Evolutionary conservation across 371 early-diverging fungal genomes (phyloP).

Genomic region (Neoconidiobolus thromboides): DNA sequence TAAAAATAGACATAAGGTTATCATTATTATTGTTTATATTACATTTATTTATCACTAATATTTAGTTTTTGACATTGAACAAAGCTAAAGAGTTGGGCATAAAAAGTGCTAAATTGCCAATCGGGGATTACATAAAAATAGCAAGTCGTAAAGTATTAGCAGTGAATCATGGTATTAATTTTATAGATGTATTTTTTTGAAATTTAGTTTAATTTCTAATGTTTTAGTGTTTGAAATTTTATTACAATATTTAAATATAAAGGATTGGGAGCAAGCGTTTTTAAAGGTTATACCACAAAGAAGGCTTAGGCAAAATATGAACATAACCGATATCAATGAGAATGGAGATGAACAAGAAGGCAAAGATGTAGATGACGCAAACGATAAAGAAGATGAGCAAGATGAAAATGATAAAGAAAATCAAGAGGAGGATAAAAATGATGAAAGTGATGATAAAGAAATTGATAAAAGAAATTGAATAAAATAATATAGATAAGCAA

Average conservation of each 20-base stretch:
- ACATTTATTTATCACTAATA: not conserved
- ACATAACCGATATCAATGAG: not conserved
- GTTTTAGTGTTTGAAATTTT: slow-evolving; percentile 63
- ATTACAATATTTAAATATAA: slow-evolving; percentile 37
- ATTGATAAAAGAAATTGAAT: too few species aligned
- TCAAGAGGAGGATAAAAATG: not conserved
- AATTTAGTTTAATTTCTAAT: not conserved
- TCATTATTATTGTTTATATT: not conserved
- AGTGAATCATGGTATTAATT: slow-evolving; percentile 59
- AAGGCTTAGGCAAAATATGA: slow-evolving; percentile 22
- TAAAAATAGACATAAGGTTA: slow-evolving; percentile 66
- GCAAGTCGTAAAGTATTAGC: slow-evolving; percentile 68
- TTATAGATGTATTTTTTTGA: not conserved
- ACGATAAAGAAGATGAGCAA: not conserved
- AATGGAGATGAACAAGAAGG: not conserved
- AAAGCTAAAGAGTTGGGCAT: slow-evolving; percentile 61
- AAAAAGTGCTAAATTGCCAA: slow-evolving; percentile 63
- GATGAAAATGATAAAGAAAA: not conserved
- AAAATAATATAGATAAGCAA: too few species aligned
- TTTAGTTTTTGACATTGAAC: slow-evolving; percentile 44
- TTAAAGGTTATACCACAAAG: slow-evolving; percentile 68
- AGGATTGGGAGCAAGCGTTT: slow-evolving; percentile 66
- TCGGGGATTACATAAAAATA: slow-evolving; percentile 61
- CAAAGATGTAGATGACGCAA: not conserved
- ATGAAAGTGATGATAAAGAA: too few species aligned